Evolutionary conservation across 2,329 filamentous ascomycete species (phyloP), one percentile per base, ranked within the genome.

Genomic region (Alternaria solani): DNA sequence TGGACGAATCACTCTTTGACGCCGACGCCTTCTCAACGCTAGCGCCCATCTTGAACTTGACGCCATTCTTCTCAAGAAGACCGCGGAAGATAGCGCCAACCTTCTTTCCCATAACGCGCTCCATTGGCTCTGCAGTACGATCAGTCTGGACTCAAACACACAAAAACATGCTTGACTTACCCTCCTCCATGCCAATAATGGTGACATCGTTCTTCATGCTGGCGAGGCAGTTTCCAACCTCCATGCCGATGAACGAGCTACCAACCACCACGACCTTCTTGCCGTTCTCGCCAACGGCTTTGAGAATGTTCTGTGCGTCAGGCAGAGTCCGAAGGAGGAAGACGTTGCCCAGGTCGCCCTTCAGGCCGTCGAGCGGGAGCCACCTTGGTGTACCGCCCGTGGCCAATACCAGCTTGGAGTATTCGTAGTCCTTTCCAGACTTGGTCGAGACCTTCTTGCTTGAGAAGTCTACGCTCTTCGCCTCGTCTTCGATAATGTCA

Each of bases 181-280:
- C 69, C 60, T 87, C 88, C 75, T 97, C 93, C 91, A 94, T 94
- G 38, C 95, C 95, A 23, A 99, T 84, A 41, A 98, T 88, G 7
- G 91, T 91, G 16, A 99, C 93, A 8, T 89, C 82, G 77, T 99
- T 96, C 71, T 91, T 90, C 70, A 90, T 91, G 44, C 86, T 81
- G 0, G 91, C 89, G 0, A 96, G 81, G 54, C 83, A 90, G 65
- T 94, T 95, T 62, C 91, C 94, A n/a, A 96, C 87, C 79, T 99
- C 95, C 91, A 99, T 96, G 41, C 95, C 95, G 74, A 99, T 99
- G 79, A 99, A 99, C 0, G 93, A 96, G 60, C 91, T 94, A 41
- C 95, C 95, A 55, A 99, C 85, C 14, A 99, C 85, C 47, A 97
- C 93, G 67, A 99, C 88, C 79, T 97, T 97, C 85, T 97, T 97